Conservation (phyloP, 345 rosid genomes). For the Moricandia moricandioides region DNA sequence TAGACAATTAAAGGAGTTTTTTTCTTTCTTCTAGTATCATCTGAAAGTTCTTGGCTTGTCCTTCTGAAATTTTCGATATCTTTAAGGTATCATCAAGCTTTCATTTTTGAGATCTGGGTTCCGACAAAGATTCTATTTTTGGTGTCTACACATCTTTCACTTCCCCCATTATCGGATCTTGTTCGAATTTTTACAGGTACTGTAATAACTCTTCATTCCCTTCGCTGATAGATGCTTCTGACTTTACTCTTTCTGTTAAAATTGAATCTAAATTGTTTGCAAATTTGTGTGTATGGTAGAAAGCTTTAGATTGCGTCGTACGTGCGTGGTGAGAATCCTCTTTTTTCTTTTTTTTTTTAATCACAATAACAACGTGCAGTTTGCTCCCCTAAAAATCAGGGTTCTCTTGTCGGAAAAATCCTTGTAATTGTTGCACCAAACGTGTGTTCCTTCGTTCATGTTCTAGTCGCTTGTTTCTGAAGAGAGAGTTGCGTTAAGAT, state of each 20-base stretch:
- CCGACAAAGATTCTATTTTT: slow-evolving; percentile 33
- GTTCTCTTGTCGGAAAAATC: neutral
- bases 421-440: neutral
- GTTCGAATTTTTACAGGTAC: slow-evolving; percentile 27
- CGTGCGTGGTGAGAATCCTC: slow-evolving; percentile 19
- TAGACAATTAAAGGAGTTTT: neutral
- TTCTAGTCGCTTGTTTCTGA: slow-evolving; percentile 23
- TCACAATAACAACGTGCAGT: slow-evolving; percentile 36
- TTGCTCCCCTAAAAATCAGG: slow-evolving; percentile 1
- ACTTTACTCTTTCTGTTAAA: neutral
- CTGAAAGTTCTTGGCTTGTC: slow-evolving; percentile 14
- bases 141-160: neutral
- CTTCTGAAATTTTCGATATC: slow-evolving; percentile 15
- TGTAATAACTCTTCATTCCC: slow-evolving; percentile 16
- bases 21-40: neutral
- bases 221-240: slow-evolving; percentile 24
- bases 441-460: slow-evolving; percentile 23
- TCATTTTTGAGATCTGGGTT: slow-evolving; percentile 36
- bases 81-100: slow-evolving; percentile 27
- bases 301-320: slow-evolving; percentile 16
- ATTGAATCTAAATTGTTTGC: slow-evolving; percentile 1
- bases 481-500: slow-evolving; percentile 17
- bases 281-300: neutral
- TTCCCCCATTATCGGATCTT: slow-evolving; percentile 1
- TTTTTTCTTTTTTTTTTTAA: neutral